These are phyloP conservation scores for Oryza coarctata DNA, from an alignment of 176 grass and related monocot genomes.

Conservation along the genomic window DNA sequence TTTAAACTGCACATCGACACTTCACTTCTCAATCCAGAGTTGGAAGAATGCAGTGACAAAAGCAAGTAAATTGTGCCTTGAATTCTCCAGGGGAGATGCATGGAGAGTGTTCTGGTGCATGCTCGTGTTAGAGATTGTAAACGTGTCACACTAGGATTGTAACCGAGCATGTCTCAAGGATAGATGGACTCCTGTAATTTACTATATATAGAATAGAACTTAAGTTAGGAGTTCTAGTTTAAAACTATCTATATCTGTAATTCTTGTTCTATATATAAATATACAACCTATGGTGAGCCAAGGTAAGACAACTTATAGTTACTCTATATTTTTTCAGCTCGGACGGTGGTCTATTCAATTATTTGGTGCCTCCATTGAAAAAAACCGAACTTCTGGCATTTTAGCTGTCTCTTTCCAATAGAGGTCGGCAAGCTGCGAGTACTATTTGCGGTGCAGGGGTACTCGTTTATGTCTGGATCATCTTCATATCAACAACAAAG, in stretches of 20 bases:
- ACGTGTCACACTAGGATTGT: too few relatives aligned
- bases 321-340: too few relatives aligned
- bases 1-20: background rate
- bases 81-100: background rate
- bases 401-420: constrained; percentile 12
- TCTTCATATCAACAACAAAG: background rate
- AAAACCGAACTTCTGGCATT: too few relatives aligned
- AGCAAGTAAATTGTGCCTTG: background rate
- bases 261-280: too few relatives aligned
- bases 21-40: background rate
- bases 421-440: background rate
- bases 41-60: background rate
- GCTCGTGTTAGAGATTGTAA: too few relatives aligned
- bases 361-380: background rate
- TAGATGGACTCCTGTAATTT: too few relatives aligned
- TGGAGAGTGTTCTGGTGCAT: background rate
- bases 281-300: too few relatives aligned
- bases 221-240: too few relatives aligned
- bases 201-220: too few relatives aligned
- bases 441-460: background rate
- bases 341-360: constrained; percentile 1
- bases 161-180: too few relatives aligned
- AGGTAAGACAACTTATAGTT: too few relatives aligned
- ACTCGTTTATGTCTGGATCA: background rate
- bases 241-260: too few relatives aligned